Evolutionary conservation across 495 filamentous ascomycete species (phyloP).

Genomic region (Talaromyces ruber): DNA sequence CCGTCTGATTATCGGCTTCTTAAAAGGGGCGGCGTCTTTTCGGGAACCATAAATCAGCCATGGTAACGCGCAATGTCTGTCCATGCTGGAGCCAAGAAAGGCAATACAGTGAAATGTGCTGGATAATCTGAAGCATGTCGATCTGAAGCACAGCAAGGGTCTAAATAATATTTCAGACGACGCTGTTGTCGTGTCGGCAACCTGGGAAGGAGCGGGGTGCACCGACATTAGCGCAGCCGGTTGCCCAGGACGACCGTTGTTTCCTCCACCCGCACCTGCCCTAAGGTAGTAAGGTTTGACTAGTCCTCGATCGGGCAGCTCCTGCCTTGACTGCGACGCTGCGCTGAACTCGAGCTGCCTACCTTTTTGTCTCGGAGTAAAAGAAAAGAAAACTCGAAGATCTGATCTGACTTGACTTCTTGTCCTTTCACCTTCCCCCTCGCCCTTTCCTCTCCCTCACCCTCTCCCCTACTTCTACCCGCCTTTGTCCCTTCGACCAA

Average conservation of each 20-base stretch:
- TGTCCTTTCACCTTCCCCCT: background rate
- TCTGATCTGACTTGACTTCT: background rate
- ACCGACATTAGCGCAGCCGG: background rate
- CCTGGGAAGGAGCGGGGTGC: background rate
- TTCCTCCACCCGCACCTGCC: background rate
- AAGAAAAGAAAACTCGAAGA: background rate
- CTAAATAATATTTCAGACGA: background rate
- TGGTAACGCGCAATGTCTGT: background rate
- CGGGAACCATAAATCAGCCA: background rate
- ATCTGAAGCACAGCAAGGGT: background rate
- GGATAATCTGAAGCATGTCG: background rate
- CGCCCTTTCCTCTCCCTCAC: background rate
- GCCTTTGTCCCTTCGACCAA: background rate
- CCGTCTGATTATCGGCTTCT: background rate
- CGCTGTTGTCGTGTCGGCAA: background rate
- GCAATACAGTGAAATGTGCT: background rate
- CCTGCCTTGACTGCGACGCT: background rate
- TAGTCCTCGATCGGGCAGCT: background rate
- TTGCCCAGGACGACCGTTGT: constrained; percentile 2
- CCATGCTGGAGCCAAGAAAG: background rate
- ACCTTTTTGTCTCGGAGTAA: background rate
- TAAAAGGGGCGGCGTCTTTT: background rate
- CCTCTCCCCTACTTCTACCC: background rate
- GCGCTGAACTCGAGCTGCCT: background rate
- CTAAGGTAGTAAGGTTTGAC: background rate